Base-by-base conservation (phyloP, 1,284 basidiomycete species). In the Puccinia horiana region DNA sequence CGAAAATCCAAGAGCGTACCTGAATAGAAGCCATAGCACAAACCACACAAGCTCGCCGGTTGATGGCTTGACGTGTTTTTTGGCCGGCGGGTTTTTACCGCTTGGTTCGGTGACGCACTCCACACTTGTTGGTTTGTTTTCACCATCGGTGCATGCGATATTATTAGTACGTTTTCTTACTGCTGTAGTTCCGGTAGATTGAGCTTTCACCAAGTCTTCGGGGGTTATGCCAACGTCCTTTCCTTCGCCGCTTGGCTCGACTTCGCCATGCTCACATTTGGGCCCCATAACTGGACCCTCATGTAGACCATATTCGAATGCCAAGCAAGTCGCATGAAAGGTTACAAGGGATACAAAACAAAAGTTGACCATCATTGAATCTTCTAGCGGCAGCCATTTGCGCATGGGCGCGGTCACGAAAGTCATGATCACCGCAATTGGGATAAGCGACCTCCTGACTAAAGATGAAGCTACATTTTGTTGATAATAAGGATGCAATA, bases 401-500 rank as follows among this genome's bases (percentile, higher is more conserved):
- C 76, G 63, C 44, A 67, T 67, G 35, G 72, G 72, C 40, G n/a
- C 72, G 32, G 61, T 78, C 44, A 78, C 63, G 37, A 65, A 67
- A 29, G 61, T 49, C 76, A 78, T 44, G 44, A 78, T 67, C 42
- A 78, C 76, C 29, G 65, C 61, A 20, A 78, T 67, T 9, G 76
- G 76, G 54, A 69, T 69, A 35, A 78, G 65, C 6, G 76, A 65
- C 63, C 76, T 65, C 65, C 76, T 65, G 56, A 69, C 63, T 18
- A 78, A 29, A 52, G 37, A 78, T 35, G 65, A 47, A 23, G 44
- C 32, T n/a, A 40, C 58, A 49, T 67, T 78, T n/a, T 78, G 49
- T 37, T 78, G 61, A 78, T 78, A 78, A 32, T 78, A 78, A n/a
- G 76, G 76, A 69, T 78, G 76, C 12, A 78, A 54, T 67, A 78